Evolutionary conservation across 192 early-diverging fungal species (phyloP).

Genomic region (Linnemannia elongata): DNA sequence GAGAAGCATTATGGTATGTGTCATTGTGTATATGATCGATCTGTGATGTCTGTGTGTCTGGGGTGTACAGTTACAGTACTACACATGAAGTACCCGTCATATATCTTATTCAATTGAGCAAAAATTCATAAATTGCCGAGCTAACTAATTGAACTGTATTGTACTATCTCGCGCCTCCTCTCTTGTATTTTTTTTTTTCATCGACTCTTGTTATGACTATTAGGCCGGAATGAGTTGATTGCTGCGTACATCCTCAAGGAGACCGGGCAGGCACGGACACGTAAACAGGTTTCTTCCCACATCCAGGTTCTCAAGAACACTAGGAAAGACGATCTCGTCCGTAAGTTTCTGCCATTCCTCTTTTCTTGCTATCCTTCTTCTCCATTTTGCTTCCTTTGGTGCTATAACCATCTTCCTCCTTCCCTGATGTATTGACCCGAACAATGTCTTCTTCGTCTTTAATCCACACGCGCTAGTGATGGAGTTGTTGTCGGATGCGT

Average conservation of each 20-base stretch:
- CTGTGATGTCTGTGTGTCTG: not conserved
- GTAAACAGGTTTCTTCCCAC: slow-evolving; percentile 85
- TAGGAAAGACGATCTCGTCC: slow-evolving; percentile 65
- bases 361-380: not conserved
- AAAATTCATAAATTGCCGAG: too few relatives aligned
- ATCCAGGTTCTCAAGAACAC: slow-evolving; percentile 85
- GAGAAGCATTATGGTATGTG: slow-evolving; percentile 64
- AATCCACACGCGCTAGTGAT: slow-evolving; percentile 18
- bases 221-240: slow-evolving; percentile 80
- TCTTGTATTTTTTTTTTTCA: not conserved
- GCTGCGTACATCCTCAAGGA: slow-evolving; percentile 80
- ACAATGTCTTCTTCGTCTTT: not conserved
- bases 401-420: not conserved
- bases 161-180: not conserved
- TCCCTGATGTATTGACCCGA: not conserved
- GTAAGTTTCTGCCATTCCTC: slow-evolving; percentile 45
- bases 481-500: slow-evolving; percentile 44
- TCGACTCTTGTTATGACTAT: too few relatives aligned
- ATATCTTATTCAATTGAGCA: not conserved
- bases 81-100: not conserved
- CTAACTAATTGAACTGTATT: slow-evolving; percentile 12
- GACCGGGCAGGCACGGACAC: slow-evolving; percentile 72
- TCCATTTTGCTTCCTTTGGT: too few relatives aligned
- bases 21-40: not conserved
- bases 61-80: not conserved